Evolutionary conservation across 495 filamentous ascomycete genomes (phyloP).

Genomic region (Aspergillus nanangensis): DNA sequence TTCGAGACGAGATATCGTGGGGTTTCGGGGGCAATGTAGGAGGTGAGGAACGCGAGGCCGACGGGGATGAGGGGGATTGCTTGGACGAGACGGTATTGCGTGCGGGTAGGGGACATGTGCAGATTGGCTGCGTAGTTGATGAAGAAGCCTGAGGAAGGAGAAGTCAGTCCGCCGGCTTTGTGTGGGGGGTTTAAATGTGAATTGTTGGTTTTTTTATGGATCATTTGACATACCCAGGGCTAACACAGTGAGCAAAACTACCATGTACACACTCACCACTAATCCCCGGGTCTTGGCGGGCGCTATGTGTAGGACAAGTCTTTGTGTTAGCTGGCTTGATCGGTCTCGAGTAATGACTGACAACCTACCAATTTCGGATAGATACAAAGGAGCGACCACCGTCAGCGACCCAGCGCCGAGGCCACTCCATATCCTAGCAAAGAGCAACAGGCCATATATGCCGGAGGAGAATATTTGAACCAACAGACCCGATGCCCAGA

Average conservation of each 20-base stretch:
- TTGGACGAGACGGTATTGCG: constrained; percentile 43
- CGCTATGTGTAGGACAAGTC: constrained; percentile 17
- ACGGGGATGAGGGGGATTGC: constrained; percentile 38
- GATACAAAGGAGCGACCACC: constrained; percentile 45
- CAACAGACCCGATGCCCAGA: constrained; percentile 38
- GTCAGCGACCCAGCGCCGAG: constrained; percentile 47
- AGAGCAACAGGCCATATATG: constrained; percentile 40
- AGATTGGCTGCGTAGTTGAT: constrained; percentile 41
- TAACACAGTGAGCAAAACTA: constrained; percentile 38
- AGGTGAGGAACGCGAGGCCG: constrained; percentile 31
- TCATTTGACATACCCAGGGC: constrained; percentile 36
- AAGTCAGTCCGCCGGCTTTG: not conserved
- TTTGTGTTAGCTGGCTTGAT: not conserved
- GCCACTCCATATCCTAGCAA: constrained; percentile 40
- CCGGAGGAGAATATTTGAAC: constrained; percentile 42
- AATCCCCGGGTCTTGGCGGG: constrained; percentile 44
- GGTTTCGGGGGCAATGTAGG: constrained; percentile 35
- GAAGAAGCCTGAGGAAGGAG: constrained; percentile 35
- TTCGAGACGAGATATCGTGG: constrained; percentile 40
- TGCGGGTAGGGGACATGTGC: constrained; percentile 34
- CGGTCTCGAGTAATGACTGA: not conserved
- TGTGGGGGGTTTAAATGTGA: too few species aligned
- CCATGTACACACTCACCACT: constrained; percentile 46
- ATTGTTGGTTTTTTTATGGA: too few species aligned
- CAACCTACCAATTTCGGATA: constrained; percentile 41